Evolutionary conservation across 441 rosid species (phyloP).

Genomic region (Omphalea diandra): DNA sequence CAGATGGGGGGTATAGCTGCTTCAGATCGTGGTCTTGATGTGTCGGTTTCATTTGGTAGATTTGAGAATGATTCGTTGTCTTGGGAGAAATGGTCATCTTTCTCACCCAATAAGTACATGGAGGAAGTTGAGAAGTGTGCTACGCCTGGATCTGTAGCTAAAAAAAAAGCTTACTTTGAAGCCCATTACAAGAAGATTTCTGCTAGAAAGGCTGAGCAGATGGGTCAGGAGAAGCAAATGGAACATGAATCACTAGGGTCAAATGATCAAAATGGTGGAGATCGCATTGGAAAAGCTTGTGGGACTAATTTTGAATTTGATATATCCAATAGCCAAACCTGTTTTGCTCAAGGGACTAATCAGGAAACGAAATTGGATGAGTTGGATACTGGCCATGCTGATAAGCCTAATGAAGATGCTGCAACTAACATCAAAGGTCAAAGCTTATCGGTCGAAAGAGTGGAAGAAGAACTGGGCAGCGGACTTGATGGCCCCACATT

Average conservation of each 20-base stretch:
- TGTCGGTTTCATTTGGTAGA: conserved; percentile 91
- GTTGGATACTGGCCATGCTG: conserved; percentile 24
- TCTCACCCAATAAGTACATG: conserved; percentile 91
- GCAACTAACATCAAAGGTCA: conserved; percentile 31
- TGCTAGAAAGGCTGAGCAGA: conserved; percentile 73
- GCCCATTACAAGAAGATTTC: conserved; percentile 94
- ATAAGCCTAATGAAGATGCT: conserved; percentile 39
- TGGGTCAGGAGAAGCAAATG: conserved; percentile 63
- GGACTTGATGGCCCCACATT: conserved; percentile 20
- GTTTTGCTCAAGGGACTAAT: conserved; percentile 40
- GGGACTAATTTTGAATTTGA: conserved; percentile 26
- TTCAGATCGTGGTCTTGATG: conserved; percentile 55
- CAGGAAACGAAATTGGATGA: conserved; percentile 41
- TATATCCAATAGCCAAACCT: conserved; percentile 20
- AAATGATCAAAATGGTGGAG: conserved; percentile 32
- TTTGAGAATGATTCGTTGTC: conserved; percentile 94
- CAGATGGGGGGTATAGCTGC: conserved; percentile 52
- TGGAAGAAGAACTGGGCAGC: conserved; percentile 35
- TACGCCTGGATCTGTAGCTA: conserved; percentile 94
- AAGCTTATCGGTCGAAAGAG: conserved; percentile 33
- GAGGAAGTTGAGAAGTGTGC: conserved; percentile 98
- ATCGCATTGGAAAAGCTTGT: conserved; percentile 24
- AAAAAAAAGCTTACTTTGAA: conserved; percentile 92
- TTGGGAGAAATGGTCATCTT: conserved; percentile 96
- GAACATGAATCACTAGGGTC: conserved; percentile 38